phyloP scores from a whole-genome alignment of 2,329 filamentous ascomycete species.

The Aureobasidium sp. region DNA sequence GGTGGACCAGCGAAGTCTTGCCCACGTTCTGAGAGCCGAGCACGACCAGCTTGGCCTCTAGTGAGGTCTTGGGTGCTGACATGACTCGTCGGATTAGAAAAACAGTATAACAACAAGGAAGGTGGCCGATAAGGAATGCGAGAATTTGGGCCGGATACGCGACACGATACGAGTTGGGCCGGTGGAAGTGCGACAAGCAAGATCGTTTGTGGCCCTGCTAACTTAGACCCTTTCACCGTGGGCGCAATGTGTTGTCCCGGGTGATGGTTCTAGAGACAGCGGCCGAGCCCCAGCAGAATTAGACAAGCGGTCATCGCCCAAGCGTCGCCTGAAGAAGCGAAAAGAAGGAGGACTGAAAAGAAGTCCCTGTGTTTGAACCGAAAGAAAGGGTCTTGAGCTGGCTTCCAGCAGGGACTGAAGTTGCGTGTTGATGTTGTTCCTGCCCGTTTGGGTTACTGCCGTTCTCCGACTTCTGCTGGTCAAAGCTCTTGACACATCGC shows the following conservation, averaged over 20 bases:
- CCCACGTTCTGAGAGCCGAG: conserved; percentile 72
- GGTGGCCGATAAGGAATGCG: not conserved
- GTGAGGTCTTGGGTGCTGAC: conserved; percentile 34
- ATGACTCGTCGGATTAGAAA: conserved; percentile 1
- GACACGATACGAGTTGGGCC: not conserved
- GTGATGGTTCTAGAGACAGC: not conserved
- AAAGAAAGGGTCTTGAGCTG: not conserved
- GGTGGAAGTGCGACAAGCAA: not conserved
- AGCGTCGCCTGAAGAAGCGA: not conserved
- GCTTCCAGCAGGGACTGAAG: not conserved
- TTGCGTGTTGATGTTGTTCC: conserved; percentile 4
- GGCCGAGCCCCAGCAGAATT: not conserved
- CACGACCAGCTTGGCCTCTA: conserved; percentile 75
- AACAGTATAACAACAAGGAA: not conserved
- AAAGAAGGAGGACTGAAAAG: not conserved
- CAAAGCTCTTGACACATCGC: not conserved
- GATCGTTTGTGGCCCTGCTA: not conserved
- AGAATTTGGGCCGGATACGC: not conserved
- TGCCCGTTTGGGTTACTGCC: not conserved
- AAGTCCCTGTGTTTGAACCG: not conserved
- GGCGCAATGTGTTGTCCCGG: not conserved
- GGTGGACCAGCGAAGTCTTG: conserved; percentile 69
- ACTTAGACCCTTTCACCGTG: not conserved
- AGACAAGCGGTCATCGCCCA: conserved; percentile 8
- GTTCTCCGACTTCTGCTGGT: not conserved